Evolutionary conservation across 148 eudicot genomes (phyloP), one percentile per base, ranked within the genome.

Genomic region (Silene conica): DNA sequence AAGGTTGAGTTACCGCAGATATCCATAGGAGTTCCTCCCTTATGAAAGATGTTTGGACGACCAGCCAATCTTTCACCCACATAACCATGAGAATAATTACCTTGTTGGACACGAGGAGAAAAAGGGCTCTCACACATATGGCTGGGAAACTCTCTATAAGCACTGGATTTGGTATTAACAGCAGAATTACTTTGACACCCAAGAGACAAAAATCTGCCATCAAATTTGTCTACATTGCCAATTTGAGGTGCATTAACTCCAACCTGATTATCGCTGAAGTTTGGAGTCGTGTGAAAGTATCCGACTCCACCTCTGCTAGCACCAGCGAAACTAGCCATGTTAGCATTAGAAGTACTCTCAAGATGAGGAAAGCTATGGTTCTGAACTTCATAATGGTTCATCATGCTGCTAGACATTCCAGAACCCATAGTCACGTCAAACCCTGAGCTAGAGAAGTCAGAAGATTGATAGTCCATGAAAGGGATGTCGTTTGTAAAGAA

Each of bases 191-290:
- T 71, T 63, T 71, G 71, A 56, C 28, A 55, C 41, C 71, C 80
- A 66, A 72, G 80, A 8, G 80, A 72, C 66, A 72, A 72, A 66
- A 72, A 78, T 55, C 50, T 45, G 57, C 76, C 76, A 56, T 78
- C 80, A 55, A 78, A 72, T 66, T 4, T 72, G 55, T 43, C 54
- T 23, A 57, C 59, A 22, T 48, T 25, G 59, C 55, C 19, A 23
- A 23, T 70, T 56, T 43, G 66, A 78, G 52, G 38, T 23, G 60
- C 43, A 41, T 78, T 25, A 26, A 20, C 52, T 66, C 72, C 46
- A 12, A 14, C 65, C 26, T 56, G 72, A 26, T 72, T 78, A 38
- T 1, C 72, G 20, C 60, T 56, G 66, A 78, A 43, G 67, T 66
- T 46, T 18, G 70, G 69, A 25, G 15, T 50, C 67, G 50, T 65